phyloP scores from a whole-genome alignment of 23 red algal genomes.

The Chondrus crispus region DNA sequence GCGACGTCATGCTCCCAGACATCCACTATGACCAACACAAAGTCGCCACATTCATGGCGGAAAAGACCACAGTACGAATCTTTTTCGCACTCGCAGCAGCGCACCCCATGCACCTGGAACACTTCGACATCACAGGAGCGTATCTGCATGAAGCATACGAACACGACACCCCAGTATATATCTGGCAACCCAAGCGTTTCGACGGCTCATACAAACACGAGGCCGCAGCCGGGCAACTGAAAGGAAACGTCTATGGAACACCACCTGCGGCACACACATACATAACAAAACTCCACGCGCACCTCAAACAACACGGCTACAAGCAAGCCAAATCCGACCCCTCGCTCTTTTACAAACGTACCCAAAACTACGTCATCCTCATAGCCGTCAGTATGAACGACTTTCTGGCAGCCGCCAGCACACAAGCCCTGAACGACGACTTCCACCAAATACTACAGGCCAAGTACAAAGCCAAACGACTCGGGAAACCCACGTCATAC shows the following conservation, averaged over 20 bases:
- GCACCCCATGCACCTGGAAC: neutral
- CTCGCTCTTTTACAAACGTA: no score
- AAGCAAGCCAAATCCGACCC: neutral
- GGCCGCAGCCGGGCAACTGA: neutral
- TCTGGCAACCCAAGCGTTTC: neutral
- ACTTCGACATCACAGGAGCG: conserved; percentile 24
- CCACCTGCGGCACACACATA: neutral
- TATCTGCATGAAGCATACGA: neutral
- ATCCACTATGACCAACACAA: conserved; percentile 6
- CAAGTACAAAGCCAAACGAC: no score
- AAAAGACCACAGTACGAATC: neutral
- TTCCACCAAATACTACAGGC: no score
- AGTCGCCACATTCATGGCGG: neutral
- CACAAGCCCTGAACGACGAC: no score
- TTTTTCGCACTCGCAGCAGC: neutral
- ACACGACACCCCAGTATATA: neutral
- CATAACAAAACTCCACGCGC: no score
- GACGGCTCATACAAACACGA: neutral
- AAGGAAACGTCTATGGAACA: neutral
- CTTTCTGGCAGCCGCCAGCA: no score
- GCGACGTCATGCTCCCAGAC: neutral
- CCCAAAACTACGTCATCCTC: no score
- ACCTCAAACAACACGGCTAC: no score
- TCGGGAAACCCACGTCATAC: no score
- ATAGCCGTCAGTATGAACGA: no score